phyloP scores from a whole-genome alignment of 2,329 filamentous ascomycete genomes.

The Cylindrodendrum hubeiense region DNA sequence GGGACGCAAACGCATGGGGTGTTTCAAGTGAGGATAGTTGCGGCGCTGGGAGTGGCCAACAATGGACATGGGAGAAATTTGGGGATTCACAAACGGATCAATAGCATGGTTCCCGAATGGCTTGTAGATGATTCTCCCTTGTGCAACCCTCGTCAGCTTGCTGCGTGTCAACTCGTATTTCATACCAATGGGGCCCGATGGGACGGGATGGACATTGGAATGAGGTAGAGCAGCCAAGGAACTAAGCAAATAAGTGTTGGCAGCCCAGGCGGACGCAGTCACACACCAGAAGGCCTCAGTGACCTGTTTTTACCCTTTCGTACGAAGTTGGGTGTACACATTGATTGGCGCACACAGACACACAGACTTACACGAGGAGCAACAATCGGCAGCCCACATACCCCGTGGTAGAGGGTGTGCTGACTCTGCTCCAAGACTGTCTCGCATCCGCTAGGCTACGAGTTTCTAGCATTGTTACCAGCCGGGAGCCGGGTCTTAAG shows the following conservation, averaged over 20 bases:
- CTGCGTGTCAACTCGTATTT: slow-evolving; percentile 3
- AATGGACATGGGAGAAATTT: slow-evolving; percentile 8
- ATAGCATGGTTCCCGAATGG: neutral
- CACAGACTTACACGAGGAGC: slow-evolving; percentile 7
- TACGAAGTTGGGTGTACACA: neutral
- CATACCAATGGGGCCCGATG: neutral
- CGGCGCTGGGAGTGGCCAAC: slow-evolving; percentile 1
- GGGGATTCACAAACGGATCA: slow-evolving; percentile 1
- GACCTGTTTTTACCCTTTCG: slow-evolving; percentile 9
- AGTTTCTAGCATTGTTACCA: neutral
- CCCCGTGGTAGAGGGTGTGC: slow-evolving; percentile 4
- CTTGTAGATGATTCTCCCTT: neutral
- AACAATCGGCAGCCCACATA: slow-evolving; percentile 2
- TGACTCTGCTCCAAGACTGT: neutral
- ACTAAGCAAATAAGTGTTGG: slow-evolving; percentile 2
- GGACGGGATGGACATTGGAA: slow-evolving; percentile 5
- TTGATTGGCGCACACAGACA: slow-evolving; percentile 26
- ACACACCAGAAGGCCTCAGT: neutral
- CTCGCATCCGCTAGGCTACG: neutral
- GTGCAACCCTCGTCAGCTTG: slow-evolving; percentile 4
- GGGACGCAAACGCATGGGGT: slow-evolving; percentile 6
- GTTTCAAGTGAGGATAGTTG: slow-evolving; percentile 8
- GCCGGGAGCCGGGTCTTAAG: neutral
- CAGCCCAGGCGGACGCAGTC: slow-evolving; percentile 7
- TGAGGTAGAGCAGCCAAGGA: slow-evolving; percentile 16